Conservation (phyloP, 179 eudicot species). For the Beta corolliflora region DNA sequence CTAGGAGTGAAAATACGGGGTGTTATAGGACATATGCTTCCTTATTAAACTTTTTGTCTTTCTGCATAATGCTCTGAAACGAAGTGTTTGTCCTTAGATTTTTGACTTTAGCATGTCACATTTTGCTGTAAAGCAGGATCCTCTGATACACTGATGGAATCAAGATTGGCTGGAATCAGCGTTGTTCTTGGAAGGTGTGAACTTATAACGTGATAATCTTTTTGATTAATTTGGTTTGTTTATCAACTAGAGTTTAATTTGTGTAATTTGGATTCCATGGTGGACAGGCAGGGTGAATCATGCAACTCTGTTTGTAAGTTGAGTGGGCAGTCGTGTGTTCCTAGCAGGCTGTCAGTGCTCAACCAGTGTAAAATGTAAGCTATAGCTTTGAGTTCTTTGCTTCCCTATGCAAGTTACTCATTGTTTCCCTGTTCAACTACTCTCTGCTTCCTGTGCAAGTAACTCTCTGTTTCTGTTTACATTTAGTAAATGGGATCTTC, state of each 20-base stretch:
- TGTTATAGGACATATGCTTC: not conserved
- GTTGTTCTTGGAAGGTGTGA: constrained; percentile 77
- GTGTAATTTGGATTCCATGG: constrained; percentile 21
- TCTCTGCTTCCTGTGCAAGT: not conserved
- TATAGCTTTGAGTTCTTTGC: not conserved
- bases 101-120: constrained; percentile 8
- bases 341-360: constrained; percentile 72
- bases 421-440: no score
- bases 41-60: not conserved
- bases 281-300: constrained; percentile 88
- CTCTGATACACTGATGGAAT: constrained; percentile 53
- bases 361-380: constrained; percentile 89
- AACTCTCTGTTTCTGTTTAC: not conserved
- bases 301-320: constrained; percentile 85
- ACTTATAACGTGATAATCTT: constrained; percentile 11
- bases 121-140: constrained; percentile 49
- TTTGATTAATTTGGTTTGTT: not conserved
- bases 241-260: constrained; percentile 7
- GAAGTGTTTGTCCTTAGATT: not conserved
- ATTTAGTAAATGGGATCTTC: not conserved
- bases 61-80: not conserved
- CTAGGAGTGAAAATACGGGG: no score
- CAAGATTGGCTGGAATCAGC: constrained; percentile 70
- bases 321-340: constrained; percentile 75
- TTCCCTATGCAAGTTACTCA: not conserved